Conservation (phyloP, 192 early-diverging fungal genomes). For the Mortierella hygrophila region DNA sequence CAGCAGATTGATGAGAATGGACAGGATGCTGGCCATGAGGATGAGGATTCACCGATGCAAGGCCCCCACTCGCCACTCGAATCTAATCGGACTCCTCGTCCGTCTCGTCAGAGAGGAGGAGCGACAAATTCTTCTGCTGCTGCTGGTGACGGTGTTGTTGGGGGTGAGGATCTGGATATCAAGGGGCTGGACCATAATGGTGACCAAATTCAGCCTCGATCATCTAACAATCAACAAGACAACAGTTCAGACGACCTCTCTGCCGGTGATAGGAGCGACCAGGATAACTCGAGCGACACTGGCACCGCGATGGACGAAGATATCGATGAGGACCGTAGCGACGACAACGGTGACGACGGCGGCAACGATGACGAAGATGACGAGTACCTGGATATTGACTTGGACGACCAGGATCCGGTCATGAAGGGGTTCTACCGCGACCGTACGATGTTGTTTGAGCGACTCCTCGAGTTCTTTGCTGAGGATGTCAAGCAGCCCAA, state of each 20-base stretch:
- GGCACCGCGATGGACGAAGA: slow-evolving; percentile 6
- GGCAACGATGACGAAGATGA: slow-evolving; percentile 14
- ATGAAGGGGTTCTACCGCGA: slow-evolving; percentile 39
- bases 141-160: too few relatives aligned
- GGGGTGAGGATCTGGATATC: neutral
- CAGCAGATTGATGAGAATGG: neutral
- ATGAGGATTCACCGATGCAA: slow-evolving; percentile 27
- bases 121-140: neutral
- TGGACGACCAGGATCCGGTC: neutral
- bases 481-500: slow-evolving; percentile 82
- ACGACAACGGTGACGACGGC: neutral
- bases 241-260: neutral
- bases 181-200: slow-evolving; percentile 34
- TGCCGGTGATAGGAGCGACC: neutral
- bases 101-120: too few relatives aligned
- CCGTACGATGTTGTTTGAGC: slow-evolving; percentile 77
- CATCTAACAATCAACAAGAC: neutral
- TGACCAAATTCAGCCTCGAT: neutral
- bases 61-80: neutral
- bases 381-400: slow-evolving; percentile 9
- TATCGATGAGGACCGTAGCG: neutral
- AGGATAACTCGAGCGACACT: neutral
- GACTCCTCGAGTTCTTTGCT: slow-evolving; percentile 80
- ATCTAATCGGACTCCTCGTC: too few relatives aligned
- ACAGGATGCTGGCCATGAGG: neutral